These are phyloP conservation scores for Solanum hybrid DNA, from an alignment of 305 asterid species.

Conservation along the genomic window DNA sequence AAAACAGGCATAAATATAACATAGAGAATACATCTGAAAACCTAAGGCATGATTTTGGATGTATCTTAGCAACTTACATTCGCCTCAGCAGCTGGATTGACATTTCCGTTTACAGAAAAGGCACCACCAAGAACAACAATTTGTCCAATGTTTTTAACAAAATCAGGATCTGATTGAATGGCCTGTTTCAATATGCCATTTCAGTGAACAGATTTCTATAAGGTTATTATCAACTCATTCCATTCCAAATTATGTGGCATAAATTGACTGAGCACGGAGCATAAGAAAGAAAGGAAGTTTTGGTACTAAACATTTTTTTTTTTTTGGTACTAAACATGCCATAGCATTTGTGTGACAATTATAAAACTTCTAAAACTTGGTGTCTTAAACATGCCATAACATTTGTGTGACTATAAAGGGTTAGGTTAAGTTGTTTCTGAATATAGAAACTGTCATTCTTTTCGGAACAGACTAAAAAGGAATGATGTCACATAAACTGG, in stretches of 20 bases:
- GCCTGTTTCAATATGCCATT: slow-evolving; percentile 48
- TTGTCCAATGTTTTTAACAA: slow-evolving; percentile 63
- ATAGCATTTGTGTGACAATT: not conserved
- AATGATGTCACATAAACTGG: not conserved
- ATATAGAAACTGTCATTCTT: not conserved
- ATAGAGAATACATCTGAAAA: not conserved
- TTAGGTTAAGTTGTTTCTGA: not conserved
- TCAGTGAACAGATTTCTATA: not conserved
- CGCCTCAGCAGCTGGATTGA: slow-evolving; percentile 97
- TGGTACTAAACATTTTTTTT: not conserved
- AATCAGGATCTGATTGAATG: slow-evolving; percentile 73
- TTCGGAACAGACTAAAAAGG: not conserved
- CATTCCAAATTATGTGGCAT: not conserved
- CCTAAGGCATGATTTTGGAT: not conserved
- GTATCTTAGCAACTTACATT: slow-evolving; percentile 44
- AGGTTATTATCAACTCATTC: not conserved
- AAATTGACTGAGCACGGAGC: not conserved
- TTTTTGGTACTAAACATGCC: not conserved
- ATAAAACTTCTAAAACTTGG: not conserved
- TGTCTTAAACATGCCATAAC: not conserved
- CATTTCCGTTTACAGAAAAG: slow-evolving; percentile 91
- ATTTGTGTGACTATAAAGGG: not conserved
- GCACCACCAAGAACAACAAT: slow-evolving; percentile 96
- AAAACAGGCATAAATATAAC: not conserved
- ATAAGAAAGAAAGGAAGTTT: slow-evolving; percentile 11